Base-by-base conservation (phyloP, 768 basidiomycete genomes). In the Rhizopogon rudus region DNA sequence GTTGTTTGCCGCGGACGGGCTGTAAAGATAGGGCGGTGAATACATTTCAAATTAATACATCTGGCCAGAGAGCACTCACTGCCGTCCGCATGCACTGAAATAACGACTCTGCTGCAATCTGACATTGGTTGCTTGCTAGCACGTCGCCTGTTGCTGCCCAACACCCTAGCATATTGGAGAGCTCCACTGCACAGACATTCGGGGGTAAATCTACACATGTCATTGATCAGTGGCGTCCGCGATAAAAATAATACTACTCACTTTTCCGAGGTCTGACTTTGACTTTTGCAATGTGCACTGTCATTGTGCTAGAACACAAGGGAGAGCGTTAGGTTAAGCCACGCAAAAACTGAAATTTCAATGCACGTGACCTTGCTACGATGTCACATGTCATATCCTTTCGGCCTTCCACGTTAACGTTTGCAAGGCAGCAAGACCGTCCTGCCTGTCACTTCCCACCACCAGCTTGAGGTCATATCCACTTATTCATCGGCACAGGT, bases 1-100 rank as follows among this genome's bases (percentile, higher is more conserved):
- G 89, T 43, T 71, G 70, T 66, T 86, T 90, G 57, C 82, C 82
- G 48, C 79, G 76, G 65, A 84, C 75, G 10, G 87, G 86, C 91
- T 93, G 65, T 12, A 57, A 13, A 29, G 44, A 3, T 53, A 5
- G 16, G 6, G 35, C 16, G 5, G 37, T 28, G 39, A 66, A 59
- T 12, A 40, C 4, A 35, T 28, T 9, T 25, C n/a, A 60, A 40
- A 33, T 51, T 7, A 33, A n/a, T 16, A 28, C 25, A 53, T 31
- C 28, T 44, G 41, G 28, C 37, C 7, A 48, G n/a, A 52, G 45
- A 33, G 55, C 52, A 76, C 90, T 65, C 51, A 93, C 93, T 65
- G 88, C 81, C 39, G 86, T 90, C 62, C 86, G 78, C 93, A 95
- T 94, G 75, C 92, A 95, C 37, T 83, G 77, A 64, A 84, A 88